Conservation (phyloP, 2,329 filamentous ascomycete genomes). For the Xylaria sp. region DNA sequence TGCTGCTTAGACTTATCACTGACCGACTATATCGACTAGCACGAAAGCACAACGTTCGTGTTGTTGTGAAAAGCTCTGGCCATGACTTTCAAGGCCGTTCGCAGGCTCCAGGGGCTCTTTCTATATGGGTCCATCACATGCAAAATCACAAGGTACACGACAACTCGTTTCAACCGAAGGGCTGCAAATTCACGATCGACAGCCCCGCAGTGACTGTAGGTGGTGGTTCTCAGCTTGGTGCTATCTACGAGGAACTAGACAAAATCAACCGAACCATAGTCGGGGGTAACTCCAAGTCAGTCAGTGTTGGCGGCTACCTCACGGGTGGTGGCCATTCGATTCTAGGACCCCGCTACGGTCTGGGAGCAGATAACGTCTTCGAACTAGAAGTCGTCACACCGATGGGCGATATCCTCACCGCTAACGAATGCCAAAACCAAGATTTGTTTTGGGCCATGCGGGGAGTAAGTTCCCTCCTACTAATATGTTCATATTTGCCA, state of each 20-base stretch:
- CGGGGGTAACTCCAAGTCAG: slow-evolving; percentile 59
- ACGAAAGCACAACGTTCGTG: slow-evolving; percentile 49
- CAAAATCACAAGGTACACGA: slow-evolving; percentile 46
- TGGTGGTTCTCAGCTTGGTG: slow-evolving; percentile 57
- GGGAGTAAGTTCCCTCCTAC: slow-evolving; percentile 49
- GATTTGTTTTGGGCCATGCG: slow-evolving; percentile 70
- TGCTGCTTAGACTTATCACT: not conserved
- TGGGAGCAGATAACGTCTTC: slow-evolving; percentile 67
- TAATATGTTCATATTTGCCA: not conserved
- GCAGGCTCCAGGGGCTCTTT: slow-evolving; percentile 56
- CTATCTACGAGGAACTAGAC: slow-evolving; percentile 54
- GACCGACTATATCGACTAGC: slow-evolving; percentile 36
- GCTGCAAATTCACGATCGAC: slow-evolving; percentile 48
- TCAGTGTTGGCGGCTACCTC: slow-evolving; percentile 65
- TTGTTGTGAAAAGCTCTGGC: slow-evolving; percentile 52
- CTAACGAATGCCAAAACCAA: slow-evolving; percentile 57
- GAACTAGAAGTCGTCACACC: slow-evolving; percentile 63
- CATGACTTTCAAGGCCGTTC: slow-evolving; percentile 54
- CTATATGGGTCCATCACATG: slow-evolving; percentile 59
- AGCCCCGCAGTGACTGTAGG: slow-evolving; percentile 58
- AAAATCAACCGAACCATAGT: slow-evolving; percentile 55
- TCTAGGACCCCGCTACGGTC: slow-evolving; percentile 58
- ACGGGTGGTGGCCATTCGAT: slow-evolving; percentile 66
- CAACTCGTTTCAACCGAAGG: slow-evolving; percentile 47
- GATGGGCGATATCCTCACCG: slow-evolving; percentile 53